Evolutionary conservation across 306 rosid genomes (phyloP), one percentile per base, ranked within the genome.

Genomic region (Albizia julibrissin): DNA sequence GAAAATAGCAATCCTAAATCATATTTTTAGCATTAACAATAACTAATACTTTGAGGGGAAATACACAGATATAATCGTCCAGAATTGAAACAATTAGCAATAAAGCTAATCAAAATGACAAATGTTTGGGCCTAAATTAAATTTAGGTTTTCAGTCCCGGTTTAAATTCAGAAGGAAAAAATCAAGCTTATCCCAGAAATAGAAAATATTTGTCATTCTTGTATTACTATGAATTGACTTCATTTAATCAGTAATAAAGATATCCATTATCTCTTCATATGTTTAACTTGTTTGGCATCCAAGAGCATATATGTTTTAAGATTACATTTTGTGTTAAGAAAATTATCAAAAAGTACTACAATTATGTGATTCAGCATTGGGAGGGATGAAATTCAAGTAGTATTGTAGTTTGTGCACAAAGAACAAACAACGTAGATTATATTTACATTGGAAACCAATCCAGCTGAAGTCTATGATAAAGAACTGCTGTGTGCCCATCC

Each of bases 401-500:
- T 69, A 9, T 13, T 42, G 40, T 26, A 75, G 80, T 65, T 71
- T 40, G 69, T 65, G 37, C 70, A 39, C 16, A 47, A 52, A 54
- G 33, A 66, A 26, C 8, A 72, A 27, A 16, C 12, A 61, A 69
- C 59, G 24, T 47, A 74, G 67, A 74, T 80, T 66, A 74, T 68
- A 44, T 76, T 87, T 95, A 95, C 99, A 93, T 90, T 24, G 99
- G 91, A 78, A 95, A 93, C 99, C 99, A 95, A 85, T 95, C 99
- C 19, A 95, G 89, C 92, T 87, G 98, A 85, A 95, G 99, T 75
- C 91, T 88, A 85, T 95, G 99, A 87, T 95, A 93, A 80, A 95
- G 96, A 85, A 95, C 77, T 79, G 99, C 99, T 0, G 99, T 95
- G 82, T 95, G 99, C 77, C 99, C 99, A 85, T 95, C 99, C 84